Conservation (phyloP, 1,284 basidiomycete species). For the Moniliophthora roreri region DNA sequence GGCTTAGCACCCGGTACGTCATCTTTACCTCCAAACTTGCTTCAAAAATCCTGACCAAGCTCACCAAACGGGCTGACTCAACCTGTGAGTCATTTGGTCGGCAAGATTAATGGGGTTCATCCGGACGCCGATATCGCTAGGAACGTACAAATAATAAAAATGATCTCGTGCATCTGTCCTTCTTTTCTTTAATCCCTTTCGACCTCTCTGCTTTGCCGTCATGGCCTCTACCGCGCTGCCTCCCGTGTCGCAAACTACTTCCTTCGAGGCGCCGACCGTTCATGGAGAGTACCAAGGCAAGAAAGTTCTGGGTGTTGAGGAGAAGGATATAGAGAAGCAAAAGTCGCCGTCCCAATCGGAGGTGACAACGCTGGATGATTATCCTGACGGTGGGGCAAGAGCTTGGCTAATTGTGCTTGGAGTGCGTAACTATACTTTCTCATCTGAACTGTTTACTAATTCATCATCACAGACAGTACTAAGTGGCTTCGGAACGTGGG, state of each 20-base stretch:
- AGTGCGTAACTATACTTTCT: constrained; percentile 29
- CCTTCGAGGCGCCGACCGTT: neutral
- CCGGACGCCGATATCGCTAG: no score
- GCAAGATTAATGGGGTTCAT: no score
- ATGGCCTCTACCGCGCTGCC: neutral
- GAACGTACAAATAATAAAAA: no score
- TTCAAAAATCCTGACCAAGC: no score
- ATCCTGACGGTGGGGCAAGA: constrained; percentile 50
- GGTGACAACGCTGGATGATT: constrained; percentile 20
- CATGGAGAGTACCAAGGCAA: neutral
- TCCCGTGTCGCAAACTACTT: neutral
- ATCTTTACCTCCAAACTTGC: no score
- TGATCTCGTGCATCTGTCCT: neutral
- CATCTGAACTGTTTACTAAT: neutral
- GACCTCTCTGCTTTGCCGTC: neutral
- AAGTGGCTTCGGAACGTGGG: constrained; percentile 12
- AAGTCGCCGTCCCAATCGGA: neutral
- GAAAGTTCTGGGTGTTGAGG: neutral
- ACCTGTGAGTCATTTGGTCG: no score
- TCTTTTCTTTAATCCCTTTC: neutral
- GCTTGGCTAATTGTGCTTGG: constrained; percentile 54
- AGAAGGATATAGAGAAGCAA: neutral
- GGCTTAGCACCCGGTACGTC: no score
- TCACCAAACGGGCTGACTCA: no score
- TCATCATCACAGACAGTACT: constrained; percentile 4